Evolutionary conservation across 176 grass and related monocot genomes (phyloP).

Genomic region (Ensete glaucum): DNA sequence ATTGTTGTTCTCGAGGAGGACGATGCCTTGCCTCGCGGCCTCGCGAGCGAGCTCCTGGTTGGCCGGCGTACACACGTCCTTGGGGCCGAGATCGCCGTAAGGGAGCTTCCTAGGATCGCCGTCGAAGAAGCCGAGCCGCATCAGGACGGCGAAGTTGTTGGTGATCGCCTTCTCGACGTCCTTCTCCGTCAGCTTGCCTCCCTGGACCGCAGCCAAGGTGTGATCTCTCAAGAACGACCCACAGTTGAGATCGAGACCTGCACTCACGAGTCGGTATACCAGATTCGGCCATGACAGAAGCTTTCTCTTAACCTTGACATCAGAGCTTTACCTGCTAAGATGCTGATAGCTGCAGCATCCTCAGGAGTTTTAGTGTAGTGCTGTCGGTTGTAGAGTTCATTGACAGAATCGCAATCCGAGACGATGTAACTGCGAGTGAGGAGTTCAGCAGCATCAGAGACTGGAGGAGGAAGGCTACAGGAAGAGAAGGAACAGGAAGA

Average conservation of each 20-base stretch:
- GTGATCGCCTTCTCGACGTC: slow-evolving; percentile 48
- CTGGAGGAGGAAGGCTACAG: not conserved
- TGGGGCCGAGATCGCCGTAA: slow-evolving; percentile 39
- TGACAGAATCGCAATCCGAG: slow-evolving; percentile 70
- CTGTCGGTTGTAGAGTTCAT: slow-evolving; percentile 31
- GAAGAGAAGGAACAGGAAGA: not conserved
- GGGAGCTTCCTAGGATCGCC: slow-evolving; percentile 33
- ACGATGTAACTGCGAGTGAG: slow-evolving; percentile 37
- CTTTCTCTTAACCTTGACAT: not conserved
- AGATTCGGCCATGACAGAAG: not conserved
- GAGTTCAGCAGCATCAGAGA: not conserved
- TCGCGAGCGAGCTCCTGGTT: slow-evolving; percentile 56
- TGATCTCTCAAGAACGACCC: slow-evolving; percentile 33
- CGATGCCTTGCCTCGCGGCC: slow-evolving; percentile 64
- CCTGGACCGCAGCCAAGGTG: slow-evolving; percentile 23
- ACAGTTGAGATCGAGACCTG: slow-evolving; percentile 74
- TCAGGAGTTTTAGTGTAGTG: slow-evolving; percentile 39
- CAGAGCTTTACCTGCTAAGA: slow-evolving; percentile 38
- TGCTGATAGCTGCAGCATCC: slow-evolving; percentile 44
- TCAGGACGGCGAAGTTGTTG: slow-evolving; percentile 48
- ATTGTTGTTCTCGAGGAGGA: slow-evolving; percentile 52
- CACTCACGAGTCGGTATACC: not conserved
- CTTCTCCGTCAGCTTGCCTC: slow-evolving; percentile 37
- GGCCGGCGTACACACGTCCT: slow-evolving; percentile 36
- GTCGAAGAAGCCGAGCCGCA: slow-evolving; percentile 74